Evolutionary conservation across 306 rosid species (phyloP).

Genomic region (Cucurbita pepo): DNA sequence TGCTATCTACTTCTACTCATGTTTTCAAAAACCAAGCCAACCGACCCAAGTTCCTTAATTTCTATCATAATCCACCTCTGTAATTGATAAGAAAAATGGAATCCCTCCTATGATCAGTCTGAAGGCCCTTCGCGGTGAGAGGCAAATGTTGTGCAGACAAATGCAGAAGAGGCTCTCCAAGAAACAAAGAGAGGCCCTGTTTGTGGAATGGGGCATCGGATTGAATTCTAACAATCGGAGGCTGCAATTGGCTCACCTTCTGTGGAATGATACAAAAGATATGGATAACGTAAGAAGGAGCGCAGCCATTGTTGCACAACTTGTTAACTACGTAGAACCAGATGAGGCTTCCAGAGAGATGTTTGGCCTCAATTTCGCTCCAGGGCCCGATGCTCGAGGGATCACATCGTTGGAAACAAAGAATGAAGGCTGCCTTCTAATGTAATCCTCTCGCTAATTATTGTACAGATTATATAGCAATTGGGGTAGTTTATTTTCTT

Average conservation of each 20-base stretch:
- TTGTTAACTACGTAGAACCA: constrained; percentile 65
- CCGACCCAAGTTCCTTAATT: neutral
- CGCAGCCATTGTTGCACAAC: constrained; percentile 62
- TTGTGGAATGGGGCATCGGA: constrained; percentile 54
- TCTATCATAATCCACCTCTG: neutral
- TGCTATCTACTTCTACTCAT: too few relatives aligned
- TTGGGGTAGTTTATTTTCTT: neutral
- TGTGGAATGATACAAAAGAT: constrained; percentile 48
- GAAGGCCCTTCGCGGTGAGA: constrained; percentile 50
- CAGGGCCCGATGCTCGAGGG: neutral
- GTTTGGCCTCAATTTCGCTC: constrained; percentile 95
- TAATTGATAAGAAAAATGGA: neutral
- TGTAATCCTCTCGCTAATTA: neutral
- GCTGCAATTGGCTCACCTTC: constrained; percentile 41
- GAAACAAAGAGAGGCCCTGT: constrained; percentile 46
- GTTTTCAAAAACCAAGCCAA: too few relatives aligned
- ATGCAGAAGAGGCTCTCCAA: constrained; percentile 44
- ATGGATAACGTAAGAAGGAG: constrained; percentile 57
- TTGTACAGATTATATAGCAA: neutral
- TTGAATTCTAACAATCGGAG: constrained; percentile 51
- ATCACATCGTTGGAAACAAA: neutral
- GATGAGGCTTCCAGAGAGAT: constrained; percentile 80
- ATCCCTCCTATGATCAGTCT: constrained; percentile 16
- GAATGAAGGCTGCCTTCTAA: neutral
- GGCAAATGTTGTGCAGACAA: constrained; percentile 74